Conservation (phyloP, 1,139 yeast genomes). For the Kluyveromyces marxianus region DNA sequence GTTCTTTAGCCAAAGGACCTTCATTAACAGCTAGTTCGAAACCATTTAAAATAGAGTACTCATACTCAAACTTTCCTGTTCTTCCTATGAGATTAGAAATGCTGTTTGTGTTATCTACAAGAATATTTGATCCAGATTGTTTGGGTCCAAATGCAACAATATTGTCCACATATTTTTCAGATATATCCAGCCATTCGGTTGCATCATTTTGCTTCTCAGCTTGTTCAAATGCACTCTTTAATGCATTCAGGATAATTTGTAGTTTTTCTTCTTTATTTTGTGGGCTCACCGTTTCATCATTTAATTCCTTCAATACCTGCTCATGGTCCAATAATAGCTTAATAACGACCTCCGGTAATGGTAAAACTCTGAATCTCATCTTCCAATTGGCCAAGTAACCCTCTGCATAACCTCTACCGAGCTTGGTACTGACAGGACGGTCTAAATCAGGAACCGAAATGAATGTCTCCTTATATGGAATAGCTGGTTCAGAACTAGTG, state of each 20-base stretch:
- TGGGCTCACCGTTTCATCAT: slow-evolving; percentile 18
- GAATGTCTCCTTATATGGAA: slow-evolving; percentile 89
- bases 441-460: slow-evolving; percentile 41
- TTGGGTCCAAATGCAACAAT: slow-evolving; percentile 74
- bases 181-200: slow-evolving; percentile 11
- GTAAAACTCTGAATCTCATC: slow-evolving; percentile 42
- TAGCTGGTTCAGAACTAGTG: slow-evolving; percentile 82
- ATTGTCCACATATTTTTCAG: slow-evolving; percentile 33
- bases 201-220: slow-evolving; percentile 19
- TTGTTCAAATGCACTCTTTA: slow-evolving; percentile 33
- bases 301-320: slow-evolving; percentile 32
- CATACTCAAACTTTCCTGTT: slow-evolving; percentile 40
- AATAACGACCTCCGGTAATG: slow-evolving; percentile 48
- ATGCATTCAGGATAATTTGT: slow-evolving; percentile 29
- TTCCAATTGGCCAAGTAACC: slow-evolving; percentile 44
- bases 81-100: slow-evolving; percentile 21
- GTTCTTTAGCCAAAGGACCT: slow-evolving; percentile 88
- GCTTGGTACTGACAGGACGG: slow-evolving; percentile 33
- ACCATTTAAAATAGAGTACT: slow-evolving; percentile 68
- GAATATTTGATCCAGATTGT: slow-evolving; percentile 65
- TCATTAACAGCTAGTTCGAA: slow-evolving; percentile 75
- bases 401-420: slow-evolving; percentile 38
- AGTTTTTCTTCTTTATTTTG: slow-evolving; percentile 20
- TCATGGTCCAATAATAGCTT: slow-evolving; percentile 46
- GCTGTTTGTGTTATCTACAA: slow-evolving; percentile 44